Conservation (phyloP, 2,329 filamentous ascomycete species). For the Ophiobolus disseminans region DNA sequence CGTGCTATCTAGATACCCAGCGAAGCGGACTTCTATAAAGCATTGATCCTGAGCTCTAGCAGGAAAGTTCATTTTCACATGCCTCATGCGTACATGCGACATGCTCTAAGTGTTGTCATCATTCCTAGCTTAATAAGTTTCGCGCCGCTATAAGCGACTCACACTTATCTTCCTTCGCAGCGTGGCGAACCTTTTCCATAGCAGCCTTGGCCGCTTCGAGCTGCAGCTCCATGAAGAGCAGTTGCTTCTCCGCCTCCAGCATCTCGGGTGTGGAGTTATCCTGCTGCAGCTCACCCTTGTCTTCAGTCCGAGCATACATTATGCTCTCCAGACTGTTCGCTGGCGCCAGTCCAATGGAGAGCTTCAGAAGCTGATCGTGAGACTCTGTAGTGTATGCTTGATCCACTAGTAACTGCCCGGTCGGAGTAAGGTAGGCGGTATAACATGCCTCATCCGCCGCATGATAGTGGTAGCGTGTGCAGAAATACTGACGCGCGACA, state of each 20-base stretch:
- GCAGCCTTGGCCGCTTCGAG: too few relatives aligned
- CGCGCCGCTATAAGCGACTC: too few relatives aligned
- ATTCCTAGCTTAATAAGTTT: too few relatives aligned
- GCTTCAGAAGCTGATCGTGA: not conserved
- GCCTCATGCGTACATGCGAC: too few relatives aligned
- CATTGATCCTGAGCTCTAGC: too few relatives aligned
- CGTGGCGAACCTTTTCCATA: too few relatives aligned
- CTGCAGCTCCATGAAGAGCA: not conserved
- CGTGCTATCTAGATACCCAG: too few relatives aligned
- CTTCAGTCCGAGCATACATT: not conserved
- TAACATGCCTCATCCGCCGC: not conserved
- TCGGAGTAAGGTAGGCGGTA: not conserved
- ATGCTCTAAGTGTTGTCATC: too few relatives aligned
- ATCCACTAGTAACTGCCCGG: not conserved
- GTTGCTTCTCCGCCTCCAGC: conserved; percentile 8
- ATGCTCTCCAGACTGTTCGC: not conserved
- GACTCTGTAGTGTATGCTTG: not conserved
- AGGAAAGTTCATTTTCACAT: too few relatives aligned
- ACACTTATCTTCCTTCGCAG: too few relatives aligned
- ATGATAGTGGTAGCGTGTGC: not conserved
- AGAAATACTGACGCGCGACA: not conserved
- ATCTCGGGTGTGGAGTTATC: conserved; percentile 3
- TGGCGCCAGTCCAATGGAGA: not conserved
- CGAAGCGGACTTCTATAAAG: too few relatives aligned
- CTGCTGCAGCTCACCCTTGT: not conserved